A percentile compares a stretch with the other conserved stretches of the same genome.
Evolutionary conservation across 208 protist genomes (phyloP).

Genomic region (Trypanosoma cruzi): DNA sequence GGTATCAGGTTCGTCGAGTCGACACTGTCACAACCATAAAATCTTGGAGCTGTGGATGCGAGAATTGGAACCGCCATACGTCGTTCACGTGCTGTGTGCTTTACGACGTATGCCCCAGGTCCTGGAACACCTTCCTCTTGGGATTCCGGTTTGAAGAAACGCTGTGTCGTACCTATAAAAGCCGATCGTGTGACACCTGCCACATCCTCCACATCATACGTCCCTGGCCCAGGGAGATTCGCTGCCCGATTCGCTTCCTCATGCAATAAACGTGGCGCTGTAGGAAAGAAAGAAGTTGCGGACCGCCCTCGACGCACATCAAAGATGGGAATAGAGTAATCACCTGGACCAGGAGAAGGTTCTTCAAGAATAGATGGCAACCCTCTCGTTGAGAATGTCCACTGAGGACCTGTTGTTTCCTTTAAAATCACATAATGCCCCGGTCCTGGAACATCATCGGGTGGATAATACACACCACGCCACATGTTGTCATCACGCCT

Average conservation of each 20-base stretch:
- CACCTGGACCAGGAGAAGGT: slow-evolving; percentile 26
- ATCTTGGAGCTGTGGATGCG: slow-evolving; percentile 11
- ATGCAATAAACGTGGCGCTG: slow-evolving; percentile 24
- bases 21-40: slow-evolving; percentile 5
- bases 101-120: slow-evolving; percentile 30
- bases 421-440: slow-evolving; percentile 36
- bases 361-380: neutral
- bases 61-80: slow-evolving; percentile 22
- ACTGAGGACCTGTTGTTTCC: slow-evolving; percentile 26
- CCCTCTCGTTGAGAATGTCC: slow-evolving; percentile 23
- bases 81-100: slow-evolving; percentile 19
- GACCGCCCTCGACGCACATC: slow-evolving; percentile 17
- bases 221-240: slow-evolving; percentile 40
- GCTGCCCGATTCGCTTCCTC: slow-evolving; percentile 1
- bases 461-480: slow-evolving; percentile 19
- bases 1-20: slow-evolving; percentile 10
- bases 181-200: neutral
- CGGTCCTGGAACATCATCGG: slow-evolving; percentile 39
- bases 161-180: slow-evolving; percentile 30
- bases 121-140: slow-evolving; percentile 18
- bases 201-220: slow-evolving; percentile 28
- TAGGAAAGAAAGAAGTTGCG: slow-evolving; percentile 19
- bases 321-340: slow-evolving; percentile 30
- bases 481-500: slow-evolving; percentile 21
- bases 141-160: neutral